Percentiles rank a stretch among this genome's conserved stretches.
These are phyloP conservation scores for Candida namnaoensis DNA, from an alignment of 805 yeast genomes.

Conservation along the genomic window DNA sequence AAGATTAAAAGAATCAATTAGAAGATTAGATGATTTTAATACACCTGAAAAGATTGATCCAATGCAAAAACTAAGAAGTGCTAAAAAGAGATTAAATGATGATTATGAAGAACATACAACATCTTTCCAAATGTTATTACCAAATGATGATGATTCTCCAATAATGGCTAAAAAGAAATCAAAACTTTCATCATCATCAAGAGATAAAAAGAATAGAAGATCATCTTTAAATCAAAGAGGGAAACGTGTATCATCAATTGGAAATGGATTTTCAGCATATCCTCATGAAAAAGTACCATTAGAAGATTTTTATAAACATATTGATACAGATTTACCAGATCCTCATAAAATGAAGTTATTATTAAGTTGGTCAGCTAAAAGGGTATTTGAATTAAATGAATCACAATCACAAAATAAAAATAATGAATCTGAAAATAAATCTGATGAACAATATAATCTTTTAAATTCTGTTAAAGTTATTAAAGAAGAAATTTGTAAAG, in stretches of 20 bases:
- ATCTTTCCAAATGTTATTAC: conserved; percentile 19
- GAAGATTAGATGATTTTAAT: neutral
- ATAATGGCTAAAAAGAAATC: conserved; percentile 23
- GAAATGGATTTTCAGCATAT: conserved; percentile 59
- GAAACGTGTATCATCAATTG: conserved; percentile 63
- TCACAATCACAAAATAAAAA: conserved; percentile 22
- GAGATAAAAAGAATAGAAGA: conserved; percentile 28
- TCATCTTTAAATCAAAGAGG: conserved; percentile 54
- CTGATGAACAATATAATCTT: conserved; percentile 32
- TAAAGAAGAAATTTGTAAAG: conserved; percentile 52
- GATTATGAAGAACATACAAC: conserved; percentile 15
- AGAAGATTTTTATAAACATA: conserved; percentile 48
- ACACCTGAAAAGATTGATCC: neutral
- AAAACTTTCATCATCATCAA: conserved; percentile 18
- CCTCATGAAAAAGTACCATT: conserved; percentile 58
- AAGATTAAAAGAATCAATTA: neutral
- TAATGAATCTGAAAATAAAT: conserved; percentile 14
- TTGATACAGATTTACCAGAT: conserved; percentile 56
- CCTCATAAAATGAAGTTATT: conserved; percentile 69
- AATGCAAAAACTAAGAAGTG: neutral
- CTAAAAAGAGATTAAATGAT: neutral
- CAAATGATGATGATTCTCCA: conserved; percentile 21
- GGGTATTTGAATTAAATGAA: conserved; percentile 21
- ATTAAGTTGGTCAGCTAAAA: conserved; percentile 57
- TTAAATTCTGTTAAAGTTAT: conserved; percentile 51